phyloP scores from a whole-genome alignment of 768 basidiomycete species.

The Podaxis pistillaris region DNA sequence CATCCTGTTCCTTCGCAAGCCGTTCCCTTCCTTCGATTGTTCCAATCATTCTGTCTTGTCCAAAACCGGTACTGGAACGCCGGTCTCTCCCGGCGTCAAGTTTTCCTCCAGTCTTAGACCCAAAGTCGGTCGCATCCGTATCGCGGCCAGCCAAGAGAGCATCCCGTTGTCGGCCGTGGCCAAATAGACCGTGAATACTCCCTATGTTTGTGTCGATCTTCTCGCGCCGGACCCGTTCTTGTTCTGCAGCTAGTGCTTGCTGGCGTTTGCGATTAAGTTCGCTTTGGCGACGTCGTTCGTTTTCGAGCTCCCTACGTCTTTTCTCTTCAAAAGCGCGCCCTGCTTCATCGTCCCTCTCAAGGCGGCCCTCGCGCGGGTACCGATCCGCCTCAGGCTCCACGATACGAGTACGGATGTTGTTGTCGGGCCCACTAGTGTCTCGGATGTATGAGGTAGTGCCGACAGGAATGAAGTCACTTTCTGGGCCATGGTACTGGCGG shows the following conservation, averaged over 20 bases:
- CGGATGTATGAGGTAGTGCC: neutral
- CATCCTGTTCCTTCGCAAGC: constrained; percentile 9
- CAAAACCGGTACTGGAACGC: neutral
- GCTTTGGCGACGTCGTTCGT: neutral
- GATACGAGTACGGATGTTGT: neutral
- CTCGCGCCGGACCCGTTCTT: neutral
- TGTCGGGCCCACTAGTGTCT: neutral
- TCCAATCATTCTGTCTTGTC: constrained; percentile 4
- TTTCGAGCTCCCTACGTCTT: neutral
- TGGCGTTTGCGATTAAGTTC: neutral
- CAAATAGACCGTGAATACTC: constrained; percentile 3
- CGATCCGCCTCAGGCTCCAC: neutral
- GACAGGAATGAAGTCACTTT: neutral
- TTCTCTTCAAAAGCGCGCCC: neutral
- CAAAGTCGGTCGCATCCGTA: constrained; percentile 5
- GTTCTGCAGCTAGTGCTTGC: neutral
- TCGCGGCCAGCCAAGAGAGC: neutral
- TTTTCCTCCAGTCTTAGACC: neutral
- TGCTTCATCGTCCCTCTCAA: neutral
- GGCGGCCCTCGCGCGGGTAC: too few species aligned
- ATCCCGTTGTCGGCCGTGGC: neutral
- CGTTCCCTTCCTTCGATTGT: neutral
- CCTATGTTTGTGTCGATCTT: neutral
- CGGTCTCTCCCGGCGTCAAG: constrained; percentile 4
- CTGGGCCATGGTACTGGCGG: neutral